phyloP scores from a whole-genome alignment of 495 filamentous ascomycete genomes.

The Evernia prunastri region DNA sequence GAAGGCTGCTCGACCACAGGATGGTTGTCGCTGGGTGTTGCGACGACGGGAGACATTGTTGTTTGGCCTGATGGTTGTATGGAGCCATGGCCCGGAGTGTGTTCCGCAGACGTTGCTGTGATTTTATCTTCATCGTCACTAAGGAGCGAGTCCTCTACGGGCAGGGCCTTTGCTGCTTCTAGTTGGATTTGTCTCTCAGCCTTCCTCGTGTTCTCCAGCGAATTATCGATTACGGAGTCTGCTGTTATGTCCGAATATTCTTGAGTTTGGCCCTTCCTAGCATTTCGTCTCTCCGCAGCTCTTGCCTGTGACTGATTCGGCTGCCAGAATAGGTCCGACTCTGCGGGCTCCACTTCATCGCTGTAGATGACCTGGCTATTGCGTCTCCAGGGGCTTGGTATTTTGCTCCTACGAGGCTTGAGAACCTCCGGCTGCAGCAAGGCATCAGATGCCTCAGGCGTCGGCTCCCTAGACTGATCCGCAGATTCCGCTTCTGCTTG shows the following conservation, averaged over 20 bases:
- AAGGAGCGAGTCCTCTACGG: background rate
- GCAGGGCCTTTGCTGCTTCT: background rate
- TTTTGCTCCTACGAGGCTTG: constrained; percentile 34
- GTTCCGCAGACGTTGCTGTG: background rate
- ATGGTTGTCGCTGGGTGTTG: background rate
- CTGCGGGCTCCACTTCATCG: constrained; percentile 23
- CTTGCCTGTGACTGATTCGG: constrained; percentile 10
- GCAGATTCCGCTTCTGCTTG: constrained; percentile 37
- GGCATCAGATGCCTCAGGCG: constrained; percentile 7
- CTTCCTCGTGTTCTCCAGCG: background rate
- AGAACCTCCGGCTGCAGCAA: constrained; percentile 17
- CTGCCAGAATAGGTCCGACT: constrained; percentile 25
- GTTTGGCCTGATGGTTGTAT: background rate
- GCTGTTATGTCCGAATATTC: background rate
- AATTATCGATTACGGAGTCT: background rate
- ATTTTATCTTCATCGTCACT: background rate
- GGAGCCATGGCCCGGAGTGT: background rate
- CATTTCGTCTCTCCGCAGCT: constrained; percentile 4
- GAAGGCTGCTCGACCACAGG: background rate
- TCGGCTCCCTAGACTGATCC: constrained; percentile 20
- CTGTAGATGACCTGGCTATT: constrained; percentile 32
- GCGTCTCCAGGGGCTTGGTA: constrained; percentile 41
- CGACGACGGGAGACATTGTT: background rate
- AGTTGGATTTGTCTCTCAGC: background rate
- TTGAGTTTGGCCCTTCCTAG: background rate